Conservation (phyloP, 176 grass and related monocot species). For the Rhynchospora breviuscula region DNA sequence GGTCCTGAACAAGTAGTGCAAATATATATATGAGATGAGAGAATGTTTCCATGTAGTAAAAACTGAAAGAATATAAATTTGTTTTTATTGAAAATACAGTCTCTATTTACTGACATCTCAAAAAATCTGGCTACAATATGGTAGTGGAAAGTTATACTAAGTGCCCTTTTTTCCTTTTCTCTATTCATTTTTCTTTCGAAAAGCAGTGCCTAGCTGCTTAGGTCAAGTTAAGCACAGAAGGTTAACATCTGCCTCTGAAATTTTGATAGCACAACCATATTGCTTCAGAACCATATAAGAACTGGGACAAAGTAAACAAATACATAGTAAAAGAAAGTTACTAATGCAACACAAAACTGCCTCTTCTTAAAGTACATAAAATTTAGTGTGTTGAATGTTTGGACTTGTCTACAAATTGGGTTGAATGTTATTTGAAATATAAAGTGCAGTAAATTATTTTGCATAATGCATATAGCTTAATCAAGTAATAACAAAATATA, state of each 20-base stretch:
- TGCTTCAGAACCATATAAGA: background rate
- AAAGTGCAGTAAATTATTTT: background rate
- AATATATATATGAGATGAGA: conserved; percentile 22
- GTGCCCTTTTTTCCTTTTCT: background rate
- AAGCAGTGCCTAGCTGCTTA: background rate
- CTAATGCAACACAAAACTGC: background rate
- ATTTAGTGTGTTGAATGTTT: background rate
- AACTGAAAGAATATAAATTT: background rate
- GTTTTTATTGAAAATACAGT: background rate
- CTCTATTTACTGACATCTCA: background rate
- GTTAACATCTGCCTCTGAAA: background rate
- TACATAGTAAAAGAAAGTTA: background rate
- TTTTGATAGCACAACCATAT: background rate
- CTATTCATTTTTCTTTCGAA: background rate
- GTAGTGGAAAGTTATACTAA: background rate
- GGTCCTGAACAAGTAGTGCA: conserved; percentile 50
- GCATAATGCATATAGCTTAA: background rate
- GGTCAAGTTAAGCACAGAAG: background rate
- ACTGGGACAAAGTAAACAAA: background rate
- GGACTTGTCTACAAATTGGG: background rate
- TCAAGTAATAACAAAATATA: conserved; percentile 14
- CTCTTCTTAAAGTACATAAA: background rate
- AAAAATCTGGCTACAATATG: background rate
- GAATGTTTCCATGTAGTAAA: conserved; percentile 5
- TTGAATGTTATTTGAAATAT: background rate